phyloP scores from a whole-genome alignment of 169 alveolate species.

The Plasmodium blacklocki region DNA sequence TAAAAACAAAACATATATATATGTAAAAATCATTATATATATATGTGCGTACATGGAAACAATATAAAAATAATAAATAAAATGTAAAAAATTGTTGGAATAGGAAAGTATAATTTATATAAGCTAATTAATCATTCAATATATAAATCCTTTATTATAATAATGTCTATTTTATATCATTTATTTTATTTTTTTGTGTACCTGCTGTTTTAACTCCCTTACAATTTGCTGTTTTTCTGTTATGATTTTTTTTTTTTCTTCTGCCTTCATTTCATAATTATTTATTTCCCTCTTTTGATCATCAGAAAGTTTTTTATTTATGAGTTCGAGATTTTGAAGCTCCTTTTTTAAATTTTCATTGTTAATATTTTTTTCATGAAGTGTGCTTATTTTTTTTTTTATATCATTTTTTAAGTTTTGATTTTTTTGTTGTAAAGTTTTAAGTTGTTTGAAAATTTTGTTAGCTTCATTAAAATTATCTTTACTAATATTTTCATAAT shows the following conservation, averaged over 20 bases:
- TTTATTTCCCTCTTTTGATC: constrained; percentile 29
- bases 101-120: background rate
- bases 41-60: background rate
- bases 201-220: constrained; percentile 55
- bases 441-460: constrained; percentile 29
- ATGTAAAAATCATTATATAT: background rate
- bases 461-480: constrained; percentile 34
- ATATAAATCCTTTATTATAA: too few relatives aligned
- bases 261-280: constrained; percentile 18
- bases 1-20: background rate
- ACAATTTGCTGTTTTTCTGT: constrained; percentile 47
- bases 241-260: constrained; percentile 29
- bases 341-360: constrained; percentile 14
- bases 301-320: constrained; percentile 41
- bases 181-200: background rate
- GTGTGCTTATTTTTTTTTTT: constrained; percentile 32
- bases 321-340: constrained; percentile 38
- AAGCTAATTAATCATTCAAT: too few relatives aligned
- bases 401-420: constrained; percentile 27
- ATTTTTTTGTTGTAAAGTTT: constrained; percentile 36
- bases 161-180: background rate
- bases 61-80: background rate
- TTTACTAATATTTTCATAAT: constrained; percentile 36
- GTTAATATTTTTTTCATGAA: constrained; percentile 18
- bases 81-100: background rate